A percentile compares a stretch with the other conserved stretches of the same genome.
Conservation (phyloP, 1,284 basidiomycete species). For the Malassezia vespertilionis region DNA sequence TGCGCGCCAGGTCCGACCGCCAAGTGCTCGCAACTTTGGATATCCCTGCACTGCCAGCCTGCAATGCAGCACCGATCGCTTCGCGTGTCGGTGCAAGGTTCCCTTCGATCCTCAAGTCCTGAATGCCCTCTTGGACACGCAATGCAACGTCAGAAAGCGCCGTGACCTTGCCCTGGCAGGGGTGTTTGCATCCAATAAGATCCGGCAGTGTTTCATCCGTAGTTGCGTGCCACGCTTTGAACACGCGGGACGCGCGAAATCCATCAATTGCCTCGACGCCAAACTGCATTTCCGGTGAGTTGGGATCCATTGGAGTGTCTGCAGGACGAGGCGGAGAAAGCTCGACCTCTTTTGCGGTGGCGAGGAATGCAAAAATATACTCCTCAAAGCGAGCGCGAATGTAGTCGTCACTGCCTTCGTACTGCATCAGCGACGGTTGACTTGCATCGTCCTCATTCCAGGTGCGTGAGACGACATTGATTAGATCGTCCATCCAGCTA, state of each 20-base stretch:
- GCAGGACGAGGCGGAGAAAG: slow-evolving; percentile 11
- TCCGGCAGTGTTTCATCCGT: slow-evolving; percentile 43
- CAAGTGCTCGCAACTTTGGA: slow-evolving; percentile 33
- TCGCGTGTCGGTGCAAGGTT: slow-evolving; percentile 40
- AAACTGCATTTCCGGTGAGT: slow-evolving; percentile 19
- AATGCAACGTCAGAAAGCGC: slow-evolving; percentile 41
- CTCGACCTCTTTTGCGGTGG: slow-evolving; percentile 30
- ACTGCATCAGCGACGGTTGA: slow-evolving; percentile 41
- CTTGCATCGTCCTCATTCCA: slow-evolving; percentile 42
- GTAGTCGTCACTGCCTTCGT: slow-evolving; percentile 43
- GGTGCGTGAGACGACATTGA: slow-evolving; percentile 32
- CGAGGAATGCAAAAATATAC: slow-evolving; percentile 41
- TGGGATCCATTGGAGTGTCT: not conserved
- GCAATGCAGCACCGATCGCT: slow-evolving; percentile 35
- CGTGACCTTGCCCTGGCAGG: slow-evolving; percentile 40
- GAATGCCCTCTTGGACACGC: slow-evolving; percentile 35
- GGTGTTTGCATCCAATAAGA: slow-evolving; percentile 39
- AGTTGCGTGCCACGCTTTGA: slow-evolving; percentile 26
- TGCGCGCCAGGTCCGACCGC: slow-evolving; percentile 29
- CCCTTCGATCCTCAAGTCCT: slow-evolving; percentile 42
- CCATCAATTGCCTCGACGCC: slow-evolving; percentile 35
- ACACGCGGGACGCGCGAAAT: slow-evolving; percentile 31
- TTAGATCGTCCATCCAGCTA: slow-evolving; percentile 76
- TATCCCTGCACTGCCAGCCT: slow-evolving; percentile 31
- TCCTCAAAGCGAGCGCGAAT: slow-evolving; percentile 35